Base-by-base conservation (phyloP, 2,329 filamentous ascomycete species). In the Phaeophleospora eucalypticola region DNA sequence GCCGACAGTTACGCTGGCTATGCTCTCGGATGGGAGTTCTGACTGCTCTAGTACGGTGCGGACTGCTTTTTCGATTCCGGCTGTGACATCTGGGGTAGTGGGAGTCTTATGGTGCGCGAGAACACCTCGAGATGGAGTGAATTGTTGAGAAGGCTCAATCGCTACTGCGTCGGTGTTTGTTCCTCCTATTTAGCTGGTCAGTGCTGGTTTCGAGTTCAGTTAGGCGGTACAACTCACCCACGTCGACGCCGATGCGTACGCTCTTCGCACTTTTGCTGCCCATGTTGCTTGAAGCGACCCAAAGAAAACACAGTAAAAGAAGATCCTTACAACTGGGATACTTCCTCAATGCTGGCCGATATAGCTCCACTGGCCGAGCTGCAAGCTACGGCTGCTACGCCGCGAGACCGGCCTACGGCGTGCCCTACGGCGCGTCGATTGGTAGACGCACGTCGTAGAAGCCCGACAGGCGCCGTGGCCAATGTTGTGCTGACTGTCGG, bases 1-100 rank as follows among this genome's bases (percentile, higher is more conserved):
- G 19, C 75, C 75, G 41, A 78, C 71, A 6, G 72, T 75, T 3
- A 77, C 69, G 47, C 71, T 73, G 2, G 54, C 60, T 10, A 65
- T 64, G 34, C 64, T 53, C 0, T 65, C 51, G 0, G 60, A 56
- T 8, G 64, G 56, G 2, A 69, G 53, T 2, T 57, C 48, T 4
- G 68, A 65, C 32, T 65, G 51, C 3, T 62, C 52, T 12, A 73
- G 56, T 4, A 72, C 64, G 24, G 56, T 58, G 10, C 59, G 57
- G 3, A 74, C 63, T 0, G 69, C 68, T 1, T 56, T 55, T 24
- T 68, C 61, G 41, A 74, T 71, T 3, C 71, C 70, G n/a, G 57
- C 61, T 0, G 68, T 72, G 2, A 72, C 68, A 54, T 73, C 65
- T 6, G 64, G 57, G 46, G 64, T 68, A 4, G 66, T 71, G 35